Percentiles rank a stretch among this genome's conserved stretches.
phyloP scores from a whole-genome alignment of 2,329 filamentous ascomycete species.

The Cercospora nicotianae region DNA sequence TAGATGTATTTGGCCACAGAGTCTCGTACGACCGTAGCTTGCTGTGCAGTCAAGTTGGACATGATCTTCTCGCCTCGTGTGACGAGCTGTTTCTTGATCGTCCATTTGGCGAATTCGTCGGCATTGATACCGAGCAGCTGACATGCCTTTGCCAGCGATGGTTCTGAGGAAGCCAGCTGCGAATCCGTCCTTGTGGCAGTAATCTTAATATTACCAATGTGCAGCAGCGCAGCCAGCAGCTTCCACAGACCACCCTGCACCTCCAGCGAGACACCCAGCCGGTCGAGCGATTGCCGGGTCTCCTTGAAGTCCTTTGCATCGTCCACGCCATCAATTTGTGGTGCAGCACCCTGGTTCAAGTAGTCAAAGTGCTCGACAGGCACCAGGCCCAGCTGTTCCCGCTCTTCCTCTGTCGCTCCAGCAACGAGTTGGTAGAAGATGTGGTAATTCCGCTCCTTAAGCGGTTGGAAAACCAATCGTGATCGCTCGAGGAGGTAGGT shows the following conservation, averaged over 20 bases:
- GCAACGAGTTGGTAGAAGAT: constrained; percentile 98
- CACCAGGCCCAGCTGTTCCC: constrained; percentile 73
- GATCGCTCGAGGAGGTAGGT: constrained; percentile 95
- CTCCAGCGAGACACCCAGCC: constrained; percentile 74
- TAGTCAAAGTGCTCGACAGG: constrained; percentile 92
- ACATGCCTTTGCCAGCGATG: constrained; percentile 78
- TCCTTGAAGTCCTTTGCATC: constrained; percentile 92
- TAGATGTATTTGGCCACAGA: constrained; percentile 99
- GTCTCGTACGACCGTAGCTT: constrained; percentile 90
- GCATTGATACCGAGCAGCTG: constrained; percentile 83
- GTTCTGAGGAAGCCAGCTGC: constrained; percentile 75
- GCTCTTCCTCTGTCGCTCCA: constrained; percentile 81
- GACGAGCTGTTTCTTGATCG: constrained; percentile 96
- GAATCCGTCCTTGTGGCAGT: constrained; percentile 86
- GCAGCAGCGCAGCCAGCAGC: constrained; percentile 83
- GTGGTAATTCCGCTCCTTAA: constrained; percentile 98
- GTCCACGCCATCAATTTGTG: constrained; percentile 89
- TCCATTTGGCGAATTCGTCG: constrained; percentile 91
- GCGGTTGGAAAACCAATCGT: constrained; percentile 90
- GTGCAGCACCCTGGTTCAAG: constrained; percentile 89
- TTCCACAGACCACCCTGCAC: constrained; percentile 87
- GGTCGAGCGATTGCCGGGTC: constrained; percentile 80
- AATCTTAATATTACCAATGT: constrained; percentile 96
- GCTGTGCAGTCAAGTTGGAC: constrained; percentile 89
- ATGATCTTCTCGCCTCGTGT: constrained; percentile 97